Base-by-base conservation (phyloP, 2,329 filamentous ascomycete genomes). In the Trichothecium sympodiale region DNA sequence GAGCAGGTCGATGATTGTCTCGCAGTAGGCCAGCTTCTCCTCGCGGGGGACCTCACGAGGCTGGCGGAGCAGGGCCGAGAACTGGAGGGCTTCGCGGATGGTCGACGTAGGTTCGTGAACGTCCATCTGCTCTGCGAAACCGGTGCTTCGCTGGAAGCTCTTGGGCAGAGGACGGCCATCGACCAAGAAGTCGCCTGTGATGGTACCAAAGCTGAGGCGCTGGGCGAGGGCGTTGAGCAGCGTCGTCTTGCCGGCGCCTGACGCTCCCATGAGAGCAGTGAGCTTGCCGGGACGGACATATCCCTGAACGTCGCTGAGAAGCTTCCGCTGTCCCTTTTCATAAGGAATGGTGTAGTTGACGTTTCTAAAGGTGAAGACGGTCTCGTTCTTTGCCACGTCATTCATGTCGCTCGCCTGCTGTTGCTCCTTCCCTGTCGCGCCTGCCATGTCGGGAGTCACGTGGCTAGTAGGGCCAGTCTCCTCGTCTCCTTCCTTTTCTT, bases 241-340 rank as follows among this genome's bases (percentile, higher is more conserved):
- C 0, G 83, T 85, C 0, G 80, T 88, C 55, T 88, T 87, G 34
- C 83, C 84, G 25, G 60, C 55, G 31, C 62, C 63, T 29, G 65
- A 67, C 16, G 65, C 63, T 26, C 66, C 80, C 83, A 89, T 89
- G 1, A 88, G 67, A 8, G 83, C 84, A 8, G 83, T 88, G 34
- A 88, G 59, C 35, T 81, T 87, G 23, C 84, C 84, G 1, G 85
- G 84, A 41, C 84, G 82, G 30, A 91, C 83, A 67, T 80, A 89
- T n/a, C 84, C 84, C 46, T 88, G 78, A 1, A 89, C 79, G 41
- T 86, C 69, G 40, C 87, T 74, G 15, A 91, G 61, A 36, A 91
- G 71, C 33, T 77, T 73, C 15, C 81, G 70, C n/a, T 71, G 59
- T 34, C 83, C 74, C 3, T 67, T 66, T 48, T 85, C 83, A 41